Evolutionary conservation across 164 flowering plant genomes (phyloP), one percentile per base, ranked within the genome.

Genomic region (Taxillus chinensis): DNA sequence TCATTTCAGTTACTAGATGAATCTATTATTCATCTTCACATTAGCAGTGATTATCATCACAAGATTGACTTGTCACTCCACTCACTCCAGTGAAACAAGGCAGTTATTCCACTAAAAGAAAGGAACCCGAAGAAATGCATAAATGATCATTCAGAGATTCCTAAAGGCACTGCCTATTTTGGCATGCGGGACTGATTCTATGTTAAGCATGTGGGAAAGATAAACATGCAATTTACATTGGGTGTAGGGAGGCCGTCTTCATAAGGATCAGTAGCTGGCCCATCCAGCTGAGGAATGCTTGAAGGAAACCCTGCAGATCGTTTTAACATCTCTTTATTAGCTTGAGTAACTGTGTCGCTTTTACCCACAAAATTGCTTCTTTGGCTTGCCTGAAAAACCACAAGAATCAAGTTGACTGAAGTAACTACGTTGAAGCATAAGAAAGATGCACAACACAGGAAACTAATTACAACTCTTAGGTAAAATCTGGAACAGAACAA

Each of bases 201-300:
- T 43, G 46, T 9, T 43, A 43, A 9, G 46, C 8, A 43, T 6
- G 10, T 6, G 8, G 10, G 46, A 43, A 6, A 2, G 46, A 6
- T 14, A 48, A 14, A 48, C 13, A 48, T 48, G 51, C n/a, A 67
- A 62, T 75, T 78, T 67, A 85, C 86, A 77, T 80, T 81, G 45
- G 90, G 86, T 16, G 90, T 80, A 61, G 86, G 79, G 48, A 75
- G 86, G 63, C 67, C 82, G 55, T 90, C 89, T 65, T 88, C 92
- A 76, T 83, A 85, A 56, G 85, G 86, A 72, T 88, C 87, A 67
- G 90, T 85, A 41, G 76, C 74, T 15, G 86, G 90, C 63, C 95
- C 97, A 83, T 90, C 92, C 65, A 80, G 68, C 67, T 90, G 97
- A 45, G 97, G 85, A 67, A 86, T 86, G 68, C 73, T 75, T 6